These are phyloP conservation scores for Aspergillus panamensis DNA, from an alignment of 495 filamentous ascomycete genomes.

Conservation along the genomic window DNA sequence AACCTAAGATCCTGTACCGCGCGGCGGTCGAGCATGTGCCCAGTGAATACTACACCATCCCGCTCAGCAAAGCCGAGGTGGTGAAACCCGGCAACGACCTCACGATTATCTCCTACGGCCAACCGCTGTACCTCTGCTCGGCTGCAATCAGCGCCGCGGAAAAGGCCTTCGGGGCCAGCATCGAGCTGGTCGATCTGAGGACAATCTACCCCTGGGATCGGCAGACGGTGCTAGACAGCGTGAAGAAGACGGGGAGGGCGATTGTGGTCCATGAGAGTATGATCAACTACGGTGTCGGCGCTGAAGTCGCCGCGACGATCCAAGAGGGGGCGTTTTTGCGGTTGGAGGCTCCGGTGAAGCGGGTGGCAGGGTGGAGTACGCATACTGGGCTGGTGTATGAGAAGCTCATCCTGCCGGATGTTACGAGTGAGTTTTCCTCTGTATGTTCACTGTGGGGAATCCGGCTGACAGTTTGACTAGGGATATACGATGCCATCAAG, in stretches of 20 bases:
- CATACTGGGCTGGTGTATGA: slow-evolving; percentile 83
- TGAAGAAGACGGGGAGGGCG: slow-evolving; percentile 84
- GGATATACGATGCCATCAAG: slow-evolving; percentile 65
- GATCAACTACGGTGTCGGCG: slow-evolving; percentile 90
- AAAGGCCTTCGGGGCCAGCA: slow-evolving; percentile 70
- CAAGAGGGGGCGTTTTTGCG: slow-evolving; percentile 85
- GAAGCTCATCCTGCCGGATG: slow-evolving; percentile 84
- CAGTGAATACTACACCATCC: slow-evolving; percentile 72
- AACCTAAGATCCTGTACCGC: slow-evolving; percentile 92
- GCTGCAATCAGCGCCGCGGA: slow-evolving; percentile 78
- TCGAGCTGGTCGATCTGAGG: slow-evolving; percentile 88
- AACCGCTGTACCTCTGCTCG: slow-evolving; percentile 84
- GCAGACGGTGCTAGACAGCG: slow-evolving; percentile 74
- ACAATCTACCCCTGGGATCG: slow-evolving; percentile 97
- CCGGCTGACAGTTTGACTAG: slow-evolving; percentile 28
- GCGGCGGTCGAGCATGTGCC: slow-evolving; percentile 96
- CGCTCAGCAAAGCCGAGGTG: slow-evolving; percentile 84
- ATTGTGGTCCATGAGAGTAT: slow-evolving; percentile 95
- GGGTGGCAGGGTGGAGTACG: slow-evolving; percentile 88
- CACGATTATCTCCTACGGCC: slow-evolving; percentile 87
- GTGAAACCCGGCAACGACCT: slow-evolving; percentile 80
- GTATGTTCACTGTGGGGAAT: not conserved
- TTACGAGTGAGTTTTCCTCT: slow-evolving; percentile 66
- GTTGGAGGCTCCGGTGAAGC: slow-evolving; percentile 86
- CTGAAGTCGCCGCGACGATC: slow-evolving; percentile 88